Evolutionary conservation across 2,329 filamentous ascomycete genomes (phyloP), one percentile per base, ranked within the genome.

Genomic region (Claviceps citrina): DNA sequence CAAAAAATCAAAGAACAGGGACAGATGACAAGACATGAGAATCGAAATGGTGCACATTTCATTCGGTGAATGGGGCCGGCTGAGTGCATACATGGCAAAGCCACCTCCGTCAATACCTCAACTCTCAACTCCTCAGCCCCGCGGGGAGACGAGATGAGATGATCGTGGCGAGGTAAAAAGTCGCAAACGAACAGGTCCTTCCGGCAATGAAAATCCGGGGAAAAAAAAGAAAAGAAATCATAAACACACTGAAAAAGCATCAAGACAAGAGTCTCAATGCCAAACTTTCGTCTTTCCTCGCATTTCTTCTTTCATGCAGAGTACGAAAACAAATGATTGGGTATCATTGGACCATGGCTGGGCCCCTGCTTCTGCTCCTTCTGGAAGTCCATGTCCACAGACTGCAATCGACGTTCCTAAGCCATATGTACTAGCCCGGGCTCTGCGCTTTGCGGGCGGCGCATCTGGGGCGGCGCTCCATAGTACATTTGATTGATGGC

Each of bases 361-460:
- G 33, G 19, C 25, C 33, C 16, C 13, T 31, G 31, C 31, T 36
- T 32, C 25, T 32, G 31, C 22, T 31, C 7, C 39, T 43, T 31
- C 24, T 39, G 34, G 15, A 22, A 37, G 7, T 36, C 31, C 10
- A 20, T 28, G 20, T 37, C 27, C 28, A 28, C 39, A 24, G 9
- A 18, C 32, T 40, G 37, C 32, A 47, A 35, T 38, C 46, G 27
- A 46, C 44, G 44, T 44, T 43, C 47, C 53, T 57, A 62, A 44
- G 57, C 56, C 60, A 63, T 62, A 45, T 62, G 60, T 37, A 63
- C 61, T 47, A 64, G 49, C 41, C 59, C 59, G 15, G 80, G 77
- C 55, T 91, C 81, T 3, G 82, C 75, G 67, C 82, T 85, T 49
- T 81, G 79, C 4, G 81, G 78, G 43, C 82, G 71, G 42, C 82